These are phyloP conservation scores for Nannochloris sp. DNA, from an alignment of 139 green algal species.

Conservation along the genomic window DNA sequence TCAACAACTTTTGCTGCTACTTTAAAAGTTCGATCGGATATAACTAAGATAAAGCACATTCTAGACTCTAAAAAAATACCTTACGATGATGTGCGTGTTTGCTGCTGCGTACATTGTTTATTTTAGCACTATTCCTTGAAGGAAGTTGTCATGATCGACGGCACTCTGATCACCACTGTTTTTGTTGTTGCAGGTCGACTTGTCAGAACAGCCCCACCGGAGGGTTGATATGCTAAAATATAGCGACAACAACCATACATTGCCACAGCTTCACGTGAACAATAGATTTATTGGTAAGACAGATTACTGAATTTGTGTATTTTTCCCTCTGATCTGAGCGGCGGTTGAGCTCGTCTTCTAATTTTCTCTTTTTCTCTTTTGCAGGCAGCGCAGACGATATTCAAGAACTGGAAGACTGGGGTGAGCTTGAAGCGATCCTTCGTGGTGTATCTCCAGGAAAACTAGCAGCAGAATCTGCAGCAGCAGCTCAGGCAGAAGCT, in stretches of 20 bases:
- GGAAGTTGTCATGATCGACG: too few relatives aligned
- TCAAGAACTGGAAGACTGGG: conserved; percentile 39
- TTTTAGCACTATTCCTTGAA: too few relatives aligned
- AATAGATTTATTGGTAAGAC: conserved; percentile 23
- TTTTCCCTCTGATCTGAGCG: not conserved
- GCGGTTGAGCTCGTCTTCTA: not conserved
- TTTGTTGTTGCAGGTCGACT: conserved; percentile 39
- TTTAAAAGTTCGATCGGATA: conserved; percentile 44
- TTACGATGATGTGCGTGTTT: conserved; percentile 34
- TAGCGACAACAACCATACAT: conserved; percentile 13
- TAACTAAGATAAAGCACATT: conserved; percentile 32
- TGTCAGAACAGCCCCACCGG: conserved; percentile 22
- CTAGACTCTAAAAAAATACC: conserved; percentile 43
- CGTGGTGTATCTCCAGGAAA: not conserved
- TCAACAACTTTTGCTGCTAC: not conserved
- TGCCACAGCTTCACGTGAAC: conserved; percentile 59
- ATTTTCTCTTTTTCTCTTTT: not conserved
- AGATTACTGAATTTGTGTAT: too few relatives aligned
- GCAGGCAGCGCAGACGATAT: not conserved
- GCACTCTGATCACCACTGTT: too few relatives aligned
- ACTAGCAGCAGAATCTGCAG: not conserved
- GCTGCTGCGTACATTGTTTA: too few relatives aligned
- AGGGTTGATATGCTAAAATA: conserved; percentile 34
- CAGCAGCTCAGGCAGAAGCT: not conserved
- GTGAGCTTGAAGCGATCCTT: conserved; percentile 20